Conservation (phyloP, 192 early-diverging fungal species). For the Ambispora gerdemannii region DNA sequence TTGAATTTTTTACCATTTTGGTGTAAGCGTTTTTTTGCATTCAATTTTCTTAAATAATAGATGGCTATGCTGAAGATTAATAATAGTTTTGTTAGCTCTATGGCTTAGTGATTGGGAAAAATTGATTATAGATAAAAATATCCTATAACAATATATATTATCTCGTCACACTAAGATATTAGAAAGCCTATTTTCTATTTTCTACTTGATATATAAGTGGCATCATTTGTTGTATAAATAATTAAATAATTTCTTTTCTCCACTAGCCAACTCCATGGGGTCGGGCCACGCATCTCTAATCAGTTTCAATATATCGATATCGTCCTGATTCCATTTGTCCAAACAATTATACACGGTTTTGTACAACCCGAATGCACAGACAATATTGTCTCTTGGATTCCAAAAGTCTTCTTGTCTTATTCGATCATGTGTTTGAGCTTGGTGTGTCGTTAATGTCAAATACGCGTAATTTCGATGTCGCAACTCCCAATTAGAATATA, state of each 20-base stretch:
- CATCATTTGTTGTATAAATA: background rate
- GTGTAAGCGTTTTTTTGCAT: no score
- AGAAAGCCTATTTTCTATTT: no score
- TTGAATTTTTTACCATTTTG: no score
- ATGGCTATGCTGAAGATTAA: no score
- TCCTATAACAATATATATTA: no score
- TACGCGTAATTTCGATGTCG: background rate
- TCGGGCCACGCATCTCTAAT: background rate
- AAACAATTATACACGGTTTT: constrained; percentile 9
- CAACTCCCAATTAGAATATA: background rate
- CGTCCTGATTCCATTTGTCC: constrained; percentile 1
- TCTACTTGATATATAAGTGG: no score
- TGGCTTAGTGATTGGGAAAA: no score
- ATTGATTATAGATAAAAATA: no score
- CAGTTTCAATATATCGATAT: constrained; percentile 3
- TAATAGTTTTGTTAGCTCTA: no score
- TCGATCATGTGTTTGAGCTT: background rate
- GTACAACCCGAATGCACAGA: constrained; percentile 4
- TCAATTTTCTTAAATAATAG: no score
- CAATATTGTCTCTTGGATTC: background rate
- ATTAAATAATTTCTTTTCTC: background rate
- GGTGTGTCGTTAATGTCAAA: background rate
- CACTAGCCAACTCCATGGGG: background rate
- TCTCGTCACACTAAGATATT: no score
- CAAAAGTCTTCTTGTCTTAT: background rate